Evolutionary conservation across 2,329 filamentous ascomycete species (phyloP).

Genomic region (Rosellinia necatrix): DNA sequence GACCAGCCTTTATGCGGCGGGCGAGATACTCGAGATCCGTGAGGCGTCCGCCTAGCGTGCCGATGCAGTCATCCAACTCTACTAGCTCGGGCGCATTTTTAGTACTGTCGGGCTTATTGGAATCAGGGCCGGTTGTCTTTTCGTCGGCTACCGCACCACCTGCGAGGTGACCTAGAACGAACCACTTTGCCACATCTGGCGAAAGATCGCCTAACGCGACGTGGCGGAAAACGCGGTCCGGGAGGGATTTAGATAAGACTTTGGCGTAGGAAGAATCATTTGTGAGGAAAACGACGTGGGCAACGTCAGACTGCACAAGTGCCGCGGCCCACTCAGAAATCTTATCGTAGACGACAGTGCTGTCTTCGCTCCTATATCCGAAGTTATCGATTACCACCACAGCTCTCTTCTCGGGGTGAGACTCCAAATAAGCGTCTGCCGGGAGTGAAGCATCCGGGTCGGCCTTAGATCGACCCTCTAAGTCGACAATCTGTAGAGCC

Average conservation of each 20-base stretch:
- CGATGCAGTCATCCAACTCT: constrained; percentile 82
- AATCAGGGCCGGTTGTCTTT: constrained; percentile 35
- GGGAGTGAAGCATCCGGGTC: constrained; percentile 74
- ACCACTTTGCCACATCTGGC: constrained; percentile 83
- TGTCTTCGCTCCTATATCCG: constrained; percentile 75
- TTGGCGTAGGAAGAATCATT: constrained; percentile 89
- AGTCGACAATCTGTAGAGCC: constrained; percentile 77
- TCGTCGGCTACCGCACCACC: constrained; percentile 45
- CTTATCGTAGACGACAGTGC: constrained; percentile 73
- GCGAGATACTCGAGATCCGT: constrained; percentile 94
- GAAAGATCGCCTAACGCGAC: constrained; percentile 86
- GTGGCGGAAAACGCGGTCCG: constrained; percentile 87
- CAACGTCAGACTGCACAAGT: constrained; percentile 83
- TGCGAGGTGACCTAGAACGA: constrained; percentile 82
- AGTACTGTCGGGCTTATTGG: constrained; percentile 34
- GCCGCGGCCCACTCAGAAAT: constrained; percentile 88
- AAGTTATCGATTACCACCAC: constrained; percentile 94
- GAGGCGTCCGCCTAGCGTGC: constrained; percentile 84
- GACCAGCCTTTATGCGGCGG: constrained; percentile 85
- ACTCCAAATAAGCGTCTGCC: constrained; percentile 87
- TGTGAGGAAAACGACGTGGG: constrained; percentile 93
- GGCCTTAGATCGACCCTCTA: constrained; percentile 70
- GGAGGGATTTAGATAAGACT: constrained; percentile 81
- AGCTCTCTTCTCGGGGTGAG: constrained; percentile 80
- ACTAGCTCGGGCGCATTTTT: constrained; percentile 52